A percentile compares a stretch with the other conserved stretches of the same genome.
Evolutionary conservation across 495 filamentous ascomycete species (phyloP).

Genomic region (Neurospora sublineolata): DNA sequence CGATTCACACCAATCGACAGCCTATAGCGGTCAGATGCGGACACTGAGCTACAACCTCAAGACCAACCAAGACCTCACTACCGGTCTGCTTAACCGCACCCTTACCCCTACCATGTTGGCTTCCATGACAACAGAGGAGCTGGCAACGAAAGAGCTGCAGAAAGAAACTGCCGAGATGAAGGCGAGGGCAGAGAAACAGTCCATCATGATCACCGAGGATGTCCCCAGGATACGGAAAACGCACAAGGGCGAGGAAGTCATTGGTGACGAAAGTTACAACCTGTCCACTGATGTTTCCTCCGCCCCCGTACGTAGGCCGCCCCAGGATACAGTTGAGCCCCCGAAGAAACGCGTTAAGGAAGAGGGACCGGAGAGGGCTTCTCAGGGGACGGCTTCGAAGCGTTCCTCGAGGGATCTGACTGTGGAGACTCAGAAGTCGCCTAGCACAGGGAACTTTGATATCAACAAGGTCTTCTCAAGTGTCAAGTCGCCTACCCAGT

Average conservation of each 20-base stretch:
- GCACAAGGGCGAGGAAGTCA: conserved; percentile 88
- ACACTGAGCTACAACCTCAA: conserved; percentile 73
- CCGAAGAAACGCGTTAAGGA: conserved; percentile 19
- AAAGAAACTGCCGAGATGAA: conserved; percentile 63
- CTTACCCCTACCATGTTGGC: conserved; percentile 63
- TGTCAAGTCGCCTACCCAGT: conserved; percentile 46
- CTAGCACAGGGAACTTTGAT: conserved; percentile 47
- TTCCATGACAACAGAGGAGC: conserved; percentile 74
- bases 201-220: conserved; percentile 72
- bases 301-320: conserved; percentile 24
- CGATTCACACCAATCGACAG: conserved; percentile 31
- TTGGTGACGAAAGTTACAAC: conserved; percentile 50
- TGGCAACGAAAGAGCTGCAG: conserved; percentile 84
- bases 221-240: conserved; percentile 77
- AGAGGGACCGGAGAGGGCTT: conserved; percentile 4
- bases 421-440: conserved; percentile 41
- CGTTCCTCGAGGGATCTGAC: conserved; percentile 23
- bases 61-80: conserved; percentile 65
- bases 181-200: conserved; percentile 66
- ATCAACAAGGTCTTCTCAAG: conserved; percentile 60
- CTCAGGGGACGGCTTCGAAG: not conserved
- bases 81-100: conserved; percentile 57
- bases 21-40: conserved; percentile 34
- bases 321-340: conserved; percentile 14
- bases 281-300: conserved; percentile 27